Conservation (phyloP, 768 basidiomycete genomes). For the Cystofilobasidium macerans region DNA sequence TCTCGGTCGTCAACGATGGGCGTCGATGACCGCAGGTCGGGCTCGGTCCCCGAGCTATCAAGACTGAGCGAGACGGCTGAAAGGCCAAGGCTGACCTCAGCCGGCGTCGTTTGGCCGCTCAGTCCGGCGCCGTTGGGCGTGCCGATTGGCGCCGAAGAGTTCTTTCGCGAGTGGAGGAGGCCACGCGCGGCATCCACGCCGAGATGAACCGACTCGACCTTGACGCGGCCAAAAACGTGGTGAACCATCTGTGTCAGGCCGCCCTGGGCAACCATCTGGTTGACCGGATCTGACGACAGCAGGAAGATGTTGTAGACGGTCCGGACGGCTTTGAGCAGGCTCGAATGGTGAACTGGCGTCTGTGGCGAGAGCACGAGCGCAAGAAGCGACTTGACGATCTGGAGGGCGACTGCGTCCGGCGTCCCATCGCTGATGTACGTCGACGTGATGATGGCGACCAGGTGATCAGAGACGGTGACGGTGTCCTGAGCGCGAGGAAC, state of each 20-base stretch:
- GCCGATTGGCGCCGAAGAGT: neutral
- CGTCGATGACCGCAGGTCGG: slow-evolving; percentile 17
- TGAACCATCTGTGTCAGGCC: slow-evolving; percentile 97
- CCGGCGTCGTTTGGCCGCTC: neutral
- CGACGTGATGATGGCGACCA: slow-evolving; percentile 86
- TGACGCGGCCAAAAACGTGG: slow-evolving; percentile 71
- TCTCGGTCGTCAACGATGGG: slow-evolving; percentile 26
- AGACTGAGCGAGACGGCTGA: slow-evolving; percentile 3
- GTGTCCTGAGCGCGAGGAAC: slow-evolving; percentile 41
- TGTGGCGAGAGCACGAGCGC: slow-evolving; percentile 76
- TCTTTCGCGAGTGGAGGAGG: neutral
- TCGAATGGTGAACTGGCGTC: slow-evolving; percentile 85
- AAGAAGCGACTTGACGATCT: slow-evolving; percentile 90
- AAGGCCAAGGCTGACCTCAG: neutral
- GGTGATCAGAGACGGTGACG: slow-evolving; percentile 77
- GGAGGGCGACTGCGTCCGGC: slow-evolving; percentile 80
- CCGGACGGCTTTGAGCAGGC: slow-evolving; percentile 85
- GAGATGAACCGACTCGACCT: slow-evolving; percentile 27
- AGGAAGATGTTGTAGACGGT: slow-evolving; percentile 98
- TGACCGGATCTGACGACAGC: slow-evolving; percentile 75
- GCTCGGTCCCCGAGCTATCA: neutral
- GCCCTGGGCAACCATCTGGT: slow-evolving; percentile 96
- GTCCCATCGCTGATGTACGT: slow-evolving; percentile 81
- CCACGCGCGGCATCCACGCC: neutral
- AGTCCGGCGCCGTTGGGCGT: neutral